These are phyloP conservation scores for Lentinula lateritia DNA, from an alignment of 768 basidiomycete genomes.

Conservation along the genomic window DNA sequence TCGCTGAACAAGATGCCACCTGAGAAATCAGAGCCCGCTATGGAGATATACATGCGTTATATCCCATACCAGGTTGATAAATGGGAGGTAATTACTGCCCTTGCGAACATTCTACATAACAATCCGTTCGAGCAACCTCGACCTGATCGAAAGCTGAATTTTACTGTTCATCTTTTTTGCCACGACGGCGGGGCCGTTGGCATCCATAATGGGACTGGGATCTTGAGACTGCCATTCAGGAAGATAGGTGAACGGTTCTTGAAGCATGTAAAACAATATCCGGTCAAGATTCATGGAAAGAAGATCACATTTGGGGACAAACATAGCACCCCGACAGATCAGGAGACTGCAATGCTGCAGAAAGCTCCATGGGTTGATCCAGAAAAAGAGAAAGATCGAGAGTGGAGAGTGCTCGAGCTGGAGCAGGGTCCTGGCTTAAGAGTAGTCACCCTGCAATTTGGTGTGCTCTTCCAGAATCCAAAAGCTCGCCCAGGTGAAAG, in stretches of 20 bases:
- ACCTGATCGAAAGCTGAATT: constrained; percentile 45
- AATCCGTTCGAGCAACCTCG: constrained; percentile 37
- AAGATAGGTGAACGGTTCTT: constrained; percentile 42
- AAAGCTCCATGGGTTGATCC: constrained; percentile 56
- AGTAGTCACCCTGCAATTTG: constrained; percentile 63
- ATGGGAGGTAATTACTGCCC: constrained; percentile 51
- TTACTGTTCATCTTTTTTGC: constrained; percentile 48
- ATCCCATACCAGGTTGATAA: constrained; percentile 38
- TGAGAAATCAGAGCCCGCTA: constrained; percentile 10
- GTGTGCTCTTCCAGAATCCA: constrained; percentile 42
- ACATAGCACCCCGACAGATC: constrained; percentile 9
- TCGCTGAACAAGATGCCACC: neutral
- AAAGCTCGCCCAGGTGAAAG: constrained; percentile 17
- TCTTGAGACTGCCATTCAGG: constrained; percentile 31
- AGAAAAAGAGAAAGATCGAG: constrained; percentile 44
- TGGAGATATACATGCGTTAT: constrained; percentile 32
- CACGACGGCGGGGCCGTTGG: constrained; percentile 34
- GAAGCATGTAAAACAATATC: constrained; percentile 29
- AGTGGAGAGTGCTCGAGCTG: constrained; percentile 36
- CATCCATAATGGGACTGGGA: constrained; percentile 50
- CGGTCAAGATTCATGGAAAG: constrained; percentile 35
- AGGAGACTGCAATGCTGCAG: constrained; percentile 30
- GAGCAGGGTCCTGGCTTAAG: constrained; percentile 37
- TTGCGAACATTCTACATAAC: constrained; percentile 55
- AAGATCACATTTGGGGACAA: constrained; percentile 31